Base-by-base conservation (phyloP, 2,329 filamentous ascomycete genomes). In the Alternaria ethzedia region DNA sequence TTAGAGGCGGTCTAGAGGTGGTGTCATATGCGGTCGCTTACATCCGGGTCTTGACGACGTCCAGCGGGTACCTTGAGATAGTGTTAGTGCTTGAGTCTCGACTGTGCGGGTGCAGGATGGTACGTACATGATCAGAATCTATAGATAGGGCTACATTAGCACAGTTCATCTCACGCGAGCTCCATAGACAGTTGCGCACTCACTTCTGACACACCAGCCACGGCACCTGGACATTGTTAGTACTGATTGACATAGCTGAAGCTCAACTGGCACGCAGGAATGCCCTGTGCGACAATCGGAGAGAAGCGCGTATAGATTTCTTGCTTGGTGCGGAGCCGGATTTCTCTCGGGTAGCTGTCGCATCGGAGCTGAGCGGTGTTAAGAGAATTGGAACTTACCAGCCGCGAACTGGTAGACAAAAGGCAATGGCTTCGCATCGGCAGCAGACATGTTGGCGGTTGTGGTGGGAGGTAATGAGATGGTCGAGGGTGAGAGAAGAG, bases 31-130 rank as follows among this genome's bases (percentile, higher is more conserved):
- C 56, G 47, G 32, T 64, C 44, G 65, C 90, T 87, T 88, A 96
- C 92, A 97, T 91, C 90, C 95, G 88, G 70, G 96, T 98, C 88
- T 98, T 98, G 82, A 98, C 93, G 63, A 99, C 96, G 81, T 99
- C 96, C 81, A 99, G 87, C 72, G 96, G 96, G 86, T 99, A 99
- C 96, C 94, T 97, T 80, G 72, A n/a, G 23, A 51, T 30, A 59
- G 54, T 36, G 23, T 54, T 21, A 62, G 23, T 49, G 65, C 25
- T 26, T 20, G 17, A 23, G 50, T 9, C 23, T 28, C 12, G n/a
- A 65, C 63, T 23, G 15, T 6, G 20, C 10, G 23, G 36, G 10
- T 11, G 23, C 7, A 6, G 10, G 7, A 21, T 6, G 32, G 3
- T 32, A 26, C 69, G 78, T 84, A 95, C 92, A 96, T 96, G 64